Evolutionary conservation across 805 yeast species (phyloP), one percentile per base, ranked within the genome.

Genomic region (Hanseniaspora taiwanica): DNA sequence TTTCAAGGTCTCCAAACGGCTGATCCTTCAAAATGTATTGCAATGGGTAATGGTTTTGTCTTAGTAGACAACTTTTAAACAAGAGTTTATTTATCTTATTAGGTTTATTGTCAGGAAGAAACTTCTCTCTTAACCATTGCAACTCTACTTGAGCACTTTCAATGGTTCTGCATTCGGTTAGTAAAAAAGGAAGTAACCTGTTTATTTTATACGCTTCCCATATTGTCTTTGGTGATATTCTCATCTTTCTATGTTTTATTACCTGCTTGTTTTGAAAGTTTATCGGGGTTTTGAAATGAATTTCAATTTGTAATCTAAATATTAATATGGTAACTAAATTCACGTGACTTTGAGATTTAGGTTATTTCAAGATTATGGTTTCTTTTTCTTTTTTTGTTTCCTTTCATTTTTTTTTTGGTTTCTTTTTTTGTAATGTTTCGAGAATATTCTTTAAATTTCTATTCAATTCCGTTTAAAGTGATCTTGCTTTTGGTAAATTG

Each of bases 21-120:
- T 87, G 96, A 0, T 75, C 60, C 0, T 91, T 86, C 8, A 89
- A 61, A 9, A 89, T 72, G 56, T 89, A 87, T 56, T 89, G 97
- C 33, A 89, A 58, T 0, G 98, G 97, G 7, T 68, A 72, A 4
- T 66, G 63, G 10, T 55, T 53, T 2, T 73, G 60, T 41, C 97
- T 58, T 38, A 64, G 53, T 3, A 39, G 12, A 19, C 80, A 71
- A 2, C 95, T 91, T 1, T 48, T 36, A 1, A 12, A 12, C 77
- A 35, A 14, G 4, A 10, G 6, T 9, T 20, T 14, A n/a, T 21
- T 16, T 16, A 10, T 35, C 7, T 21, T 17, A n/a, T 6, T 21
- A 1, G 12, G 17, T 21, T 3, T n/a, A 8, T 35, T 21, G 21
- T 8, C 4, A 33, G 20, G 9, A 9, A n/a, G 13, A 16, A 33